phyloP scores from a whole-genome alignment of 2,329 filamentous ascomycete species.

The Verticillium zaregamsianum region DNA sequence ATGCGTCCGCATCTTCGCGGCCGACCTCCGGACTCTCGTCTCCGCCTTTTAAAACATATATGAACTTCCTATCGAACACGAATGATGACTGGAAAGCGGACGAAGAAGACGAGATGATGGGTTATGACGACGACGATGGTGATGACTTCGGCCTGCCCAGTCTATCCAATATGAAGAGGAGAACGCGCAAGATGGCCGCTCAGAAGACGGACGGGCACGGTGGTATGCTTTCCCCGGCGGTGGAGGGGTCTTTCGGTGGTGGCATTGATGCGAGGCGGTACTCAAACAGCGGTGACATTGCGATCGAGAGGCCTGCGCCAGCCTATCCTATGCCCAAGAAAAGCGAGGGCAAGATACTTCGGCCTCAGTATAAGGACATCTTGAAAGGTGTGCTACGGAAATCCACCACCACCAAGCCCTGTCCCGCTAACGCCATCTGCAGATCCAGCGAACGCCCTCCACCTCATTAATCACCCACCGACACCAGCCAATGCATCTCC shows the following conservation, averaged over 20 bases:
- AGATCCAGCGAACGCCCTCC: constrained; percentile 88
- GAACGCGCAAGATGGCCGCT: constrained; percentile 50
- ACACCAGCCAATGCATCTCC: constrained; percentile 68
- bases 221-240: constrained; percentile 26
- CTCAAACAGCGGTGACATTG: constrained; percentile 89
- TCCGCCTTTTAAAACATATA: constrained; percentile 69
- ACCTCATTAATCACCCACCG: constrained; percentile 85
- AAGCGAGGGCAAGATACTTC: constrained; percentile 88
- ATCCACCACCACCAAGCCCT: neutral
- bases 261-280: constrained; percentile 50
- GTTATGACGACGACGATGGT: constrained; percentile 78
- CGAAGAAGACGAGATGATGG: constrained; percentile 69
- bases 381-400: constrained; percentile 52
- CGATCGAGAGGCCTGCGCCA: constrained; percentile 78
- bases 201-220: constrained; percentile 28
- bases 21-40: constrained; percentile 50
- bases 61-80: constrained; percentile 74
- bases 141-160: constrained; percentile 95
- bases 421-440: neutral
- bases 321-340: constrained; percentile 87
- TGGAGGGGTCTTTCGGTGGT: constrained; percentile 32
- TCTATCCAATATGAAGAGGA: constrained; percentile 84
- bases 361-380: constrained; percentile 97
- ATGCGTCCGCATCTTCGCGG: constrained; percentile 50
- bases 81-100: constrained; percentile 79